Evolutionary conservation across 2,329 filamentous ascomycete genomes (phyloP).

Genomic region (Epichloe aotearoae): DNA sequence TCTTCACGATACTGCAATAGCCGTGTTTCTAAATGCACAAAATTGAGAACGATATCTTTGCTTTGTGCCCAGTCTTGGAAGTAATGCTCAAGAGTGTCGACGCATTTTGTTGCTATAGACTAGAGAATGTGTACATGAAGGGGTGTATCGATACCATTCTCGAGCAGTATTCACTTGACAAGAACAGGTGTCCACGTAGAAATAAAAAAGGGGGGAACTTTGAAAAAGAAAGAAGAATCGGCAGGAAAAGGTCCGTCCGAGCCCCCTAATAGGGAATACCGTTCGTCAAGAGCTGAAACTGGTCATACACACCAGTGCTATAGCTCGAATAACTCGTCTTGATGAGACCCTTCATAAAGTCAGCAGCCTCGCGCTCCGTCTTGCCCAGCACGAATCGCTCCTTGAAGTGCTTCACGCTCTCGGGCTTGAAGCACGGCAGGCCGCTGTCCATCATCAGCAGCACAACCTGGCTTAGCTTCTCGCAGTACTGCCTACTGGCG

Average conservation of each 20-base stretch:
- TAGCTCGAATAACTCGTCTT: constrained; percentile 84
- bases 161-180: too few species aligned
- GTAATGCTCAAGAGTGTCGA: too few species aligned
- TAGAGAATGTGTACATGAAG: too few species aligned
- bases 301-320: constrained; percentile 90
- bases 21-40: too few species aligned
- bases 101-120: too few species aligned
- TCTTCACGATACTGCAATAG: too few species aligned
- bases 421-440: constrained; percentile 93
- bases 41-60: rapidly evolving
- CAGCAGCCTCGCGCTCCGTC: constrained; percentile 82
- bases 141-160: too few species aligned
- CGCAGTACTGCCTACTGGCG: constrained; percentile 70
- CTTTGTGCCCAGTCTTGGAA: too few species aligned
- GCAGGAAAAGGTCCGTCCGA: not conserved
- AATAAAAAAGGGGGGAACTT: not conserved
- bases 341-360: constrained; percentile 83
- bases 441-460: constrained; percentile 93
- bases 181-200: not conserved
- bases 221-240: not conserved
- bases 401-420: constrained; percentile 83
- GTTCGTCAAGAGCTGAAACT: constrained; percentile 94
- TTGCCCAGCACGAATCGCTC: constrained; percentile 89
- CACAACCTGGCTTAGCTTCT: constrained; percentile 83
- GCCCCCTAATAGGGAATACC: constrained; percentile 72